Evolutionary conservation across 495 filamentous ascomycete genomes (phyloP), one percentile per base, ranked within the genome.

Genomic region (Rhizodiscina lignyota): DNA sequence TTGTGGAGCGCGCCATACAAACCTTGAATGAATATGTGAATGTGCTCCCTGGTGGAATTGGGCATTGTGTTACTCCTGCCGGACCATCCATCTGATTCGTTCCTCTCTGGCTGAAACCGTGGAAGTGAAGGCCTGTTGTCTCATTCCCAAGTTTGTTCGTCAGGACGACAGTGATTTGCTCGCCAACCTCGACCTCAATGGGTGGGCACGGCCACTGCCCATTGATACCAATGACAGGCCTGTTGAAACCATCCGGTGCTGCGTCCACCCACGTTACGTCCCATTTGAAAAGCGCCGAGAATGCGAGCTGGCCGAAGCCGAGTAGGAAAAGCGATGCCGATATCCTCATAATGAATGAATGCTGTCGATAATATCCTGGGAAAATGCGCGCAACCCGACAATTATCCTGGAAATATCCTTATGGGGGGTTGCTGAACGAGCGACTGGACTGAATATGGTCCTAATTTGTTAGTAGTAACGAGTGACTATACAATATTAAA

Each of bases 11-110:
- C 17, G 18, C n/a, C 10, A 4, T 2, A 50, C 62, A 49, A 51
- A 83, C 76, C 4, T 73, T 80, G 50, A 87, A 87, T 47, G 83
- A 73, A 48, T 86, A 85, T 4, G 66, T 79, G 32, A 84, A 69
- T 17, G 60, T 66, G 19, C 55, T 49, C 6, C 78, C 80, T 0
- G 79, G 74, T 4, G 64, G 53, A 30, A 83, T 63, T 1, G 68
- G 52, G 38, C 82, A 89, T 47, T 87, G 81, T 2, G 71, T 75
- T 12, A 70, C 67, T 34, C 69, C 68, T 2, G 64, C 60, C 4
- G 81, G 62, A 0, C 83, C 83, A 48, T 91, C 83, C 82, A 86
- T 86, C 10, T 64, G 52, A 15, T 61, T 70, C 4, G 76, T 77
- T 18, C 62, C 65, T 45, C 77, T 65, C 51, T 83, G 78, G 50